Evolutionary conservation across 2,329 filamentous ascomycete species (phyloP), one percentile per base, ranked within the genome.

Genomic region (Colletotrichum sp.): DNA sequence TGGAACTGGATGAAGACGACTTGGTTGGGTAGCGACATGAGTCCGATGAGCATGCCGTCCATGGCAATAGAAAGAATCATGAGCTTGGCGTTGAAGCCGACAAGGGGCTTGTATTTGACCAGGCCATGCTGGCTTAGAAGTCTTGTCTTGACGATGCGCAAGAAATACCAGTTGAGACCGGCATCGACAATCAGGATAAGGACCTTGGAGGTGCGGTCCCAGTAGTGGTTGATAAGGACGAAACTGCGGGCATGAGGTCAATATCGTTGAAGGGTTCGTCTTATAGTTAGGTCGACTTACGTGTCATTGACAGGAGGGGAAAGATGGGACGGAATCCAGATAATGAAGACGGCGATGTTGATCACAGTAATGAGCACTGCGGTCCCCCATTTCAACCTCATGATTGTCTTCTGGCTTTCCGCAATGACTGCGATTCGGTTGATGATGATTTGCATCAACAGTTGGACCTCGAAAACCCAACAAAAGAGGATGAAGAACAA

Each of bases 381-480:
- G 1, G 86, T 86, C 1, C 84, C 84, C 87, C 87, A 89, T 82
- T 90, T 90, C 32, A 91, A 77, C 16, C 78, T 81, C 0, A 67
- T 30, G 8, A 87, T 84, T 3, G 84, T 85, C 1, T 78, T 80
- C 29, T 82, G 82, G 59, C 86, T 82, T 16, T 88, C 85, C 15
- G 87, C 84, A 44, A 91, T 86, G 52, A 91, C 85, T 0, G 86
- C 84, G 27, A 90, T 87, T 69, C 89, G 86, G 78, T 90, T 91
- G 80, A 90, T 87, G 77, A 91, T 90, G 63, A 91, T 90, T 78
- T 90, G 89, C 82, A 90, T 86, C 3, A 90, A 78, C 3, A 90
- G 82, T 75, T 90, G 89, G 16, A 90, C 86, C 74, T 89, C 82
- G 30, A 88, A 84, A 0, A 85, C 83, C 86, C 88, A 88, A 76